phyloP scores from a whole-genome alignment of 2,329 filamentous ascomycete genomes.

The Fusarium neocosmosporiellum region DNA sequence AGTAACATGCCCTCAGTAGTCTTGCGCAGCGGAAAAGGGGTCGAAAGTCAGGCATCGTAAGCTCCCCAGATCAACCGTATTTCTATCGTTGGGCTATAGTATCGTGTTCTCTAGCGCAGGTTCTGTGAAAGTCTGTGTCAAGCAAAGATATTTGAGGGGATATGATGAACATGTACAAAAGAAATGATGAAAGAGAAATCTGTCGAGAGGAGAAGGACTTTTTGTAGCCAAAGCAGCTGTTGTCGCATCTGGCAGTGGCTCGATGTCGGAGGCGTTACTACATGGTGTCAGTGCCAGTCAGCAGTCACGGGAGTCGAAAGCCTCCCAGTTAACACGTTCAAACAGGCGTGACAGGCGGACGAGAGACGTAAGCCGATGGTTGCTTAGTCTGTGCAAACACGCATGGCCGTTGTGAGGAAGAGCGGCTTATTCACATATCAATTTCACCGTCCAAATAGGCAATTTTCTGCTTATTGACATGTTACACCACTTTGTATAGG shows the following conservation, averaged over 20 bases:
- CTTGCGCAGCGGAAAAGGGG: background rate
- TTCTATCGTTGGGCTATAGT: background rate
- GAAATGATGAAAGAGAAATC: background rate
- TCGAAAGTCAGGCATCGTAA: background rate
- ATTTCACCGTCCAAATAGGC: background rate
- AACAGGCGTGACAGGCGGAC: background rate
- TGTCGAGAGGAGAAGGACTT: background rate
- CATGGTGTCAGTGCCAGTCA: background rate
- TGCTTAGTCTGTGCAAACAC: background rate
- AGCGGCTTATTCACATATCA: background rate
- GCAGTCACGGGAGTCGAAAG: background rate
- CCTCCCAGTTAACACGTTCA: background rate
- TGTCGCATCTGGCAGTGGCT: background rate
- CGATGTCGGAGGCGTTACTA: background rate
- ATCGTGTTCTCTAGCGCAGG: background rate
- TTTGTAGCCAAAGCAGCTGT: background rate
- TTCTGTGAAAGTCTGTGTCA: rapidly evolving
- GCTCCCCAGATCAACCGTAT: background rate
- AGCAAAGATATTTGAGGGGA: background rate
- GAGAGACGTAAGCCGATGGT: background rate
- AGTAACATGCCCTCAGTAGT: background rate
- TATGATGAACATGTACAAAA: background rate
- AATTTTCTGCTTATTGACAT: background rate
- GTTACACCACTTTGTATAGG: background rate
- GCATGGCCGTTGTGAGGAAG: background rate